phyloP scores from a whole-genome alignment of 2,329 filamentous ascomycete genomes.

The Diaporthe sp. region DNA sequence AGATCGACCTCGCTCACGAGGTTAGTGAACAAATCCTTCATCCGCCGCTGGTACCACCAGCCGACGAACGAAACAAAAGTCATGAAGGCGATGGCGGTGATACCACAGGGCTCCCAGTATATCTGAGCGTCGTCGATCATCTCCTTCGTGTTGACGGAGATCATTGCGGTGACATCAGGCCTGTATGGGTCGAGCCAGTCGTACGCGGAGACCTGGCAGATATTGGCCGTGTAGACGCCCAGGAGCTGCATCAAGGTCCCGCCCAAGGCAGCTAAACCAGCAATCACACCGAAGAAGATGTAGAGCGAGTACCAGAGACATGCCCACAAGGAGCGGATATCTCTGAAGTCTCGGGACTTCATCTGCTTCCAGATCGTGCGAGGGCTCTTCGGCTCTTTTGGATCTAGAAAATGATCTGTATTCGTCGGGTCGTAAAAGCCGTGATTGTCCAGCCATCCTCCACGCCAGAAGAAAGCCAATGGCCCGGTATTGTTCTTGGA shows the following conservation, averaged over 20 bases:
- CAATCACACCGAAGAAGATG: conserved; percentile 49
- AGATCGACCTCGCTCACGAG: conserved; percentile 23
- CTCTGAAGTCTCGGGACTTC: conserved; percentile 16
- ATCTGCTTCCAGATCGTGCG: background rate
- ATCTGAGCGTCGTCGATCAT: conserved; percentile 31
- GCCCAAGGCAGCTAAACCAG: conserved; percentile 55
- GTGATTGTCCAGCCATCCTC: conserved; percentile 43
- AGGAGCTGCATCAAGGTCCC: conserved; percentile 47
- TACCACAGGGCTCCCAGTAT: conserved; percentile 44
- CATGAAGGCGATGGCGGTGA: conserved; percentile 46
- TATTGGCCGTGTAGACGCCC: conserved; percentile 45
- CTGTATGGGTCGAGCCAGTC: conserved; percentile 42
- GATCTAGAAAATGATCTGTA: conserved; percentile 38
- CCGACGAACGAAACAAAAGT: conserved; percentile 44
- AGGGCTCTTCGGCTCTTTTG: conserved; percentile 7
- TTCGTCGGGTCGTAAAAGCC: conserved; percentile 44
- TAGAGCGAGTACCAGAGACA: conserved; percentile 44
- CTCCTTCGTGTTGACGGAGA: conserved; percentile 7
- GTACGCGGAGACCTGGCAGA: conserved; percentile 39
- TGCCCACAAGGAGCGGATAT: conserved; percentile 26
- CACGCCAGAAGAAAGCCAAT: conserved; percentile 37
- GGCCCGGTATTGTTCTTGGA: background rate
- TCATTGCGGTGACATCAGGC: background rate
- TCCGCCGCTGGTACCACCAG: conserved; percentile 49
- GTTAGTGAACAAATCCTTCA: conserved; percentile 44